Base-by-base conservation (phyloP, 192 early-diverging fungal species). In the Rhizophagus sp. region DNA sequence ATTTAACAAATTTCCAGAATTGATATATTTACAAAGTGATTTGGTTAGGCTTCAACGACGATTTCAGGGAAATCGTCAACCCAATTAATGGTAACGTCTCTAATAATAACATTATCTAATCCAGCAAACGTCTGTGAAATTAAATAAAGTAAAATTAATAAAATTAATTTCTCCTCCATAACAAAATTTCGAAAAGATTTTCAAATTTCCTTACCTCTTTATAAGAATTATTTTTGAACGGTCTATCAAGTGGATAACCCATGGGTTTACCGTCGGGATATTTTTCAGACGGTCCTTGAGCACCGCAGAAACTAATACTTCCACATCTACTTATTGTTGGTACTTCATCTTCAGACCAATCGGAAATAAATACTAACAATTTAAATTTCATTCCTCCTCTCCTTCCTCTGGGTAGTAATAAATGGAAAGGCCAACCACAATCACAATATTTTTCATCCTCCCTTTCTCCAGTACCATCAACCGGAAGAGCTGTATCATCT, bases 351-450 rank as follows among this genome's bases (percentile, higher is more conserved):
- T 50, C 5, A 24, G 30, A 6, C 41, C 71, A 47, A 52, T 50
- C 47, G 3, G 33, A 30, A 19, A 73, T 50, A 17, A 73, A 73
- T 25, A 73, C 71, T 17, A 73, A 47, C 12, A 73, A 73, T 73
- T 73, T 73, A 73, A 34, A 73, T 50, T 47, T 47, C 71, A 52
- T 6, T 25, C 71, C 71, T 47, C 24, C 47, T 25, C 5, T 33
- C 5, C 22, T 24, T 30, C 71, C 47, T 50, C 47, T 41, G 25
- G 71, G 71, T 0, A 73, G 9, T 6, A 73, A 1, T 15, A 73
- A n/a, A 73, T 73, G 71, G 71, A 52, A 73, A 27, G 71, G 71
- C 71, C 71, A 73, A 50, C 71, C 71, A 13, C 71, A 73, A 8
- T 73, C 71, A 73, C 71, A 73, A n/a, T n/a, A n/a, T n/a, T n/a